These are phyloP conservation scores for Volvox africanus DNA, from an alignment of 139 green algal genomes.

Conservation along the genomic window DNA sequence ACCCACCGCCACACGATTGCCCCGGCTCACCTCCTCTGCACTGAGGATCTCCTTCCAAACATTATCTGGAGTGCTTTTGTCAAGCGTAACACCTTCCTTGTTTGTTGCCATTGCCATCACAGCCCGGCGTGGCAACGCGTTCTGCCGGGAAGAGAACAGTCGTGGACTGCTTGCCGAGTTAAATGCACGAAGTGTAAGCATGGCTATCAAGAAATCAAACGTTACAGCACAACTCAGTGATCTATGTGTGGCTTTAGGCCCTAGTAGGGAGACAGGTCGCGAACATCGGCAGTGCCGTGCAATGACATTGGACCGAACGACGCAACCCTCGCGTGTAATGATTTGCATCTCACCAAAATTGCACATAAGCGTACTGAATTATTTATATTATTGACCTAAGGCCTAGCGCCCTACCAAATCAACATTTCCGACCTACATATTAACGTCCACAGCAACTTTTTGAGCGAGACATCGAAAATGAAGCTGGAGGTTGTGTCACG, in stretches of 20 bases:
- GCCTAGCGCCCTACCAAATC: background rate
- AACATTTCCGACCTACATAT: background rate
- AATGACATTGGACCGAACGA: background rate
- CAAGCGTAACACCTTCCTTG: conserved; percentile 53
- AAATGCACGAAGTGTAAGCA: conserved; percentile 18
- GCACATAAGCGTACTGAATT: background rate
- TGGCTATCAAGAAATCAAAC: background rate
- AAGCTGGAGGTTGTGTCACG: conserved; percentile 64
- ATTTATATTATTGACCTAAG: background rate
- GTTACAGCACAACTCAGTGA: background rate
- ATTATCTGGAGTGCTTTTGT: conserved; percentile 72
- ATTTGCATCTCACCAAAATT: background rate
- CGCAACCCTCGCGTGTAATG: background rate
- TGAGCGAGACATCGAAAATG: conserved; percentile 32
- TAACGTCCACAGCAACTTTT: background rate
- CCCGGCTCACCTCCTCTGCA: conserved; percentile 60
- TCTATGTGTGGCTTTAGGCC: background rate
- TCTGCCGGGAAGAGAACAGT: background rate
- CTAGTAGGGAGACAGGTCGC: background rate
- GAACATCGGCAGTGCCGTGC: background rate
- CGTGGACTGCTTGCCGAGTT: background rate
- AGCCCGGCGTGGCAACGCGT: background rate
- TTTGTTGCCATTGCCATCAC: background rate
- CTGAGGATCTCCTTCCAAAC: conserved; percentile 64
- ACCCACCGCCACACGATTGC: background rate